Base-by-base conservation (phyloP, 1,284 basidiomycete genomes). In the Sphagnurus paluster region DNA sequence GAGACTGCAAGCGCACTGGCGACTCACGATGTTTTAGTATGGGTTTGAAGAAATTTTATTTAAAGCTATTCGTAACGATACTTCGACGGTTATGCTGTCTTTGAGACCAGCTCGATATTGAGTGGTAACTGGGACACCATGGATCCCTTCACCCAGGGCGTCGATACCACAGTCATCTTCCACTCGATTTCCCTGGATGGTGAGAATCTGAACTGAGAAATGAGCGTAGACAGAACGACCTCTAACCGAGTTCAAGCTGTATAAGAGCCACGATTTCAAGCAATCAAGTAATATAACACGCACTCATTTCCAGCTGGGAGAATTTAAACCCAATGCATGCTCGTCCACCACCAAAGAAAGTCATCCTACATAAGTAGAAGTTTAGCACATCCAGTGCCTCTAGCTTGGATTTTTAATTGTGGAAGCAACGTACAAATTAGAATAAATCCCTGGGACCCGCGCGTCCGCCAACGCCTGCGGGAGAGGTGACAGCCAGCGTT, bases 291-390 rank as follows among this genome's bases (percentile, higher is more conserved):
- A 14, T 35, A 24, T 26, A 33, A 16, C 13, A 53, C 56, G 9
- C 36, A 61, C 59, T 63, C 55, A 63, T 65, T 50, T 64, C 63
- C n/a, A 50, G 25, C 25, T 50, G 35, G 6, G 59, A 58, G 40
- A 64, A 63, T 38, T 61, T 62, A 43, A 62, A 61, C 7, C 62
- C 60, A 23, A 54, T 51, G 40, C 52, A 53, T 7, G 51, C 39
- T 5, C 49, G 36, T 16, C 49, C 46, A 14, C 52, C 52, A 43
- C 49, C 52, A 5, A 50, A 21, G 30, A 53, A 53, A 13, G 52
- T 53, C 48, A 50, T 33, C 14, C 49, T 50, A 14, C 4, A 25
- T 2, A 19, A 17, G 4, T 9, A 8, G 19, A 20, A 14, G 13
- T n/a, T 23, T 17, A n/a, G 5, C 4, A n/a, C 4, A n/a, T 10